Base-by-base conservation (phyloP, 495 filamentous ascomycete species). In the Neurospora sp. region DNA sequence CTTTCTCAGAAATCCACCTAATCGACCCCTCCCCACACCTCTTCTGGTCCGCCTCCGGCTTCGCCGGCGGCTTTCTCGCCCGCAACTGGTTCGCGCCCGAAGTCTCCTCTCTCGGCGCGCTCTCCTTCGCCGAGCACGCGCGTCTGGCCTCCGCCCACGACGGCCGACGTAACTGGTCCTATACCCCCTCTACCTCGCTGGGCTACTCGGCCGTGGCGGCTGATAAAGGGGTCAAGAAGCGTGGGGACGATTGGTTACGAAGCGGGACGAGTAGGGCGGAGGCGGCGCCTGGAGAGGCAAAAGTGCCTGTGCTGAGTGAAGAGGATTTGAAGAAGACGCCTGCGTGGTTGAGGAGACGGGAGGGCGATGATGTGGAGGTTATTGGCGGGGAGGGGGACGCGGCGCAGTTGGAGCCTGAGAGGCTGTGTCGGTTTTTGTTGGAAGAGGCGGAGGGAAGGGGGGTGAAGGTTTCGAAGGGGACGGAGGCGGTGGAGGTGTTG, bases 31-130 rank as follows among this genome's bases (percentile, higher is more conserved):
- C 89, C 0, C 81, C 86, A 0, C 79, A 87, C 39, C 86, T 94
- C 38, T 94, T 94, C 81, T 86, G 88, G 27, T 89, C 88, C 23
- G 91, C 92, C 3, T 94, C 92, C 5, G 91, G 92, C 20, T 89
- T 87, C 72, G 92, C 91, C 2, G 92, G 86, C 6, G 93, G 92
- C 0, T 95, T 94, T 77, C 80, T 94, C 6, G 92, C 92, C 1
- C 85, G 85, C 70, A 91, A 94, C 76, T 96, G 92, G 91, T 92
- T 91, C 75, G 81, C 79, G 1, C 79, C 85, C 2, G 77, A 86
- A 1, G 76, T 89, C 0, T 85, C 86, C 0, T 80, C 85, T 0
- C 83, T 94, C 0, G 92, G 90, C 23, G 84, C 82, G 4, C 83
- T 94, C 35, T 91, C 90, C 42, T 96, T 93, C 80, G 85, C 86